Percentiles rank a stretch among this genome's conserved stretches.
phyloP scores from a whole-genome alignment of 2,329 filamentous ascomycete species.

The Raffaelea albimanens region DNA sequence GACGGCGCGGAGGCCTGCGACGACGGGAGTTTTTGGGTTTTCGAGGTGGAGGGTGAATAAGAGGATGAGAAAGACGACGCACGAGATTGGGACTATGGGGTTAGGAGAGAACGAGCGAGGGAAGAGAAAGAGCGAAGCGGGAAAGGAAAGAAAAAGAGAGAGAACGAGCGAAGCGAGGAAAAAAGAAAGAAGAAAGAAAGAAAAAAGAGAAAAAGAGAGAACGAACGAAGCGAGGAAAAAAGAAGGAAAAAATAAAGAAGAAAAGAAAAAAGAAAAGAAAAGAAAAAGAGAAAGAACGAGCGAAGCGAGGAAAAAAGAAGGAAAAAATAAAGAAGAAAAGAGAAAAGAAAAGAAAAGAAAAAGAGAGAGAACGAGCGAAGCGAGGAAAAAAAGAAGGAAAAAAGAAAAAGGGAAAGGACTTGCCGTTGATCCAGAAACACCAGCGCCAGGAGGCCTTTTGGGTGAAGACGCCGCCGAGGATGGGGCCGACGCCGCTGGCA shows the following conservation, averaged over 20 bases:
- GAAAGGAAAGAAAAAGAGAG: too few species aligned
- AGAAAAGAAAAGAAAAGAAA: not conserved
- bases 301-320: too few species aligned
- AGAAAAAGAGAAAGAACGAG: too few species aligned
- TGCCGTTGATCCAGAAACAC: not conserved
- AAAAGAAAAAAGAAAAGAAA: too few species aligned
- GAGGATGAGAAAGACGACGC: slow-evolving; percentile 33
- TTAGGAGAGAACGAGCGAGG: too few species aligned
- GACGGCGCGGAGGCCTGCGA: slow-evolving; percentile 52
- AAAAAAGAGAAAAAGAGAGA: too few species aligned
- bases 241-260: too few species aligned
- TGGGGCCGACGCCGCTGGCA: slow-evolving; percentile 2
- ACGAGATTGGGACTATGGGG: slow-evolving; percentile 5
- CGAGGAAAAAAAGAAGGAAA: not conserved
- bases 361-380: not conserved
- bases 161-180: too few species aligned
- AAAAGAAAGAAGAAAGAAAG: too few species aligned
- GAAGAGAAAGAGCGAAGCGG: too few species aligned
- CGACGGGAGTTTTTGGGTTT: slow-evolving; percentile 53
- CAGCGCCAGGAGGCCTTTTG: not conserved
- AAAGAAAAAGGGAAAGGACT: not conserved
- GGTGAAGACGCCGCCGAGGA: slow-evolving; percentile 5
- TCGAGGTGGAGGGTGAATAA: slow-evolving; percentile 57
- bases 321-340: slow-evolving; percentile 9
- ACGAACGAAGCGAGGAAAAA: too few species aligned